Percentiles rank a stretch among this genome's conserved stretches.
phyloP scores from a whole-genome alignment of 495 filamentous ascomycete genomes.

The Xylaria castorea region DNA sequence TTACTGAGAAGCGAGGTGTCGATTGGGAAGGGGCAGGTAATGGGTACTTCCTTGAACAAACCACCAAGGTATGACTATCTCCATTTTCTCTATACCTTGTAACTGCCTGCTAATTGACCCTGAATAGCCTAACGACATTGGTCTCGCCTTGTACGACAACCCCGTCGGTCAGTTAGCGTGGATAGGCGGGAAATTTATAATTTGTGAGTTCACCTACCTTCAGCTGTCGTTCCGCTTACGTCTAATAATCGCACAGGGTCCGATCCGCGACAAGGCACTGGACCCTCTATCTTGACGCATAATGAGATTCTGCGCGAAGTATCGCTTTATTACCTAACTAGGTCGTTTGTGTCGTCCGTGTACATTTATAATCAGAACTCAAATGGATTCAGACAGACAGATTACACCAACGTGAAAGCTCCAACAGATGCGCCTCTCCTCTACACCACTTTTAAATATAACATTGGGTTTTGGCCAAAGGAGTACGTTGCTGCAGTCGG shows the following conservation, averaged over 20 bases:
- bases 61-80: background rate
- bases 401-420: slow-evolving; percentile 24
- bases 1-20: slow-evolving; percentile 26
- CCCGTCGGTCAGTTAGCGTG: slow-evolving; percentile 48
- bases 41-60: background rate
- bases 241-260: slow-evolving; percentile 13
- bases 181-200: slow-evolving; percentile 47
- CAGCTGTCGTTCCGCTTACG: background rate
- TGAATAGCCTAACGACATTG: slow-evolving; percentile 46
- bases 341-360: slow-evolving; percentile 30
- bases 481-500: slow-evolving; percentile 32
- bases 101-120: background rate
- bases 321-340: slow-evolving; percentile 45
- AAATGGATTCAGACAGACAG: slow-evolving; percentile 17
- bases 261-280: slow-evolving; percentile 30
- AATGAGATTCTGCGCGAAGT: slow-evolving; percentile 38
- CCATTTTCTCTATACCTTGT: slow-evolving; percentile 8
- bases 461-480: slow-evolving; percentile 32
- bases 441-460: slow-evolving; percentile 33
- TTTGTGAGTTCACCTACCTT: slow-evolving; percentile 29
- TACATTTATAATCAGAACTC: slow-evolving; percentile 34
- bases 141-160: slow-evolving; percentile 47
- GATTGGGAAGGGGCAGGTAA: background rate
- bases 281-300: slow-evolving; percentile 28
- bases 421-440: slow-evolving; percentile 30